Base-by-base conservation (phyloP, 2,329 filamentous ascomycete species). In the Phoma sp. region DNA sequence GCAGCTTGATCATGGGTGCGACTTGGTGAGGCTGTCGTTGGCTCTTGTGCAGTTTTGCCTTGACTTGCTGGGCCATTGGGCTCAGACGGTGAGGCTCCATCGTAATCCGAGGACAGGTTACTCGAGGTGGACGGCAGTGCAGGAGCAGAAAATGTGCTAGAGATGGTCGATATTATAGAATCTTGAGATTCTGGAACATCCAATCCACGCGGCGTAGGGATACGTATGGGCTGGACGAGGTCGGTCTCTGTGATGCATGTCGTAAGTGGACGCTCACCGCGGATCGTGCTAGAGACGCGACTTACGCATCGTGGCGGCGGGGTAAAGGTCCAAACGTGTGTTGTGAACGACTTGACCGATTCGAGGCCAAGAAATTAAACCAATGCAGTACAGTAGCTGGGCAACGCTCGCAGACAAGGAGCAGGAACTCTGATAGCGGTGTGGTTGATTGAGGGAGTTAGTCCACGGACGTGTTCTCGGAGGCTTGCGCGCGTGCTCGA, bases 1-100 rank as follows among this genome's bases (percentile, higher is more conserved):
- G 53, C 56, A 51, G 58, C 68, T 24, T 55, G 64, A 61, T 51
- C 82, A 77, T 70, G 83, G 80, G 29, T 77, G n/a, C 86, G 75
- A 56, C 83, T 82, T 15, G 84, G 76, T 43, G 87, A 65, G 13
- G 45, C 47, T 13, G 62, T 56, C 45, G 64, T 57, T 31, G 60
- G 44, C 22, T 56, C 57, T 43, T 63, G 63, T 36, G 54, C 15
- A 35, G 57, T 68, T 64, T 87, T 85, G 29, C 79, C 84, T 32
- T 82, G 65, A 36, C 31, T 52, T 15, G 62, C 59, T 24, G 60
- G 52, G 39, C 52, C 64, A 63, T 68, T 67, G 43, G 70, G 61
- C 22, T 68, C 58, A 24, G 68, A 55, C 9, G 68, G 69, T 15
- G 67, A 67, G 2, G 67, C 69, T 51, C 67, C 51, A 32, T 72